Conservation (phyloP, 768 basidiomycete genomes). For the Tylopilus sp. region DNA sequence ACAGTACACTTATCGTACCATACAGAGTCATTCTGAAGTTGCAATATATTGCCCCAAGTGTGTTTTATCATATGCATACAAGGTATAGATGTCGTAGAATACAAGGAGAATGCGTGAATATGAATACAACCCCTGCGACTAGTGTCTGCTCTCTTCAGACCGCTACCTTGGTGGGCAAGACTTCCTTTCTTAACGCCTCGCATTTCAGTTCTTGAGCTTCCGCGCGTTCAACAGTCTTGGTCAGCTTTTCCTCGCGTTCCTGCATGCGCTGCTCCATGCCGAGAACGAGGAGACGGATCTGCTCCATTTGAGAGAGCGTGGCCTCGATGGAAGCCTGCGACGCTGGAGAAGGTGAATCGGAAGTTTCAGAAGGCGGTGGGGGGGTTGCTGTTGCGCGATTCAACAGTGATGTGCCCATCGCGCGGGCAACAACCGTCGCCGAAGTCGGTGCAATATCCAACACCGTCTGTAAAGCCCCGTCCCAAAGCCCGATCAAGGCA, state of each 20-base stretch:
- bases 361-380: conserved; percentile 12
- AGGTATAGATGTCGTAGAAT: conserved; percentile 21
- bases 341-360: conserved; percentile 11
- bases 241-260: conserved; percentile 56
- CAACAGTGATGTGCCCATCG: conserved; percentile 28
- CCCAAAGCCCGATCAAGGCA: too few species aligned
- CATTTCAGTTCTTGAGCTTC: conserved; percentile 55
- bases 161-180: conserved; percentile 22
- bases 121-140: conserved; percentile 4
- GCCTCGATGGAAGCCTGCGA: conserved; percentile 34
- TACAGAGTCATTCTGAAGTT: conserved; percentile 29
- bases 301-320: conserved; percentile 60
- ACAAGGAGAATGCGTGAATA: conserved; percentile 19
- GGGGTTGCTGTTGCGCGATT: conserved; percentile 20
- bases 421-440: conserved; percentile 27
- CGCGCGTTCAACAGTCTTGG: conserved; percentile 57
- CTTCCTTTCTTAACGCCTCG: conserved; percentile 45
- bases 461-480: conserved; percentile 11
- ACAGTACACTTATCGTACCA: conserved; percentile 23
- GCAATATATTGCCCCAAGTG: conserved; percentile 26
- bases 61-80: conserved; percentile 6
- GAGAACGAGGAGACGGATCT: conserved; percentile 62
- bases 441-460: conserved; percentile 37
- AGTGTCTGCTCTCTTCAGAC: conserved; percentile 1
- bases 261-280: conserved; percentile 76